phyloP scores from a whole-genome alignment of 495 filamentous ascomycete genomes.

The Neurospora sp. region DNA sequence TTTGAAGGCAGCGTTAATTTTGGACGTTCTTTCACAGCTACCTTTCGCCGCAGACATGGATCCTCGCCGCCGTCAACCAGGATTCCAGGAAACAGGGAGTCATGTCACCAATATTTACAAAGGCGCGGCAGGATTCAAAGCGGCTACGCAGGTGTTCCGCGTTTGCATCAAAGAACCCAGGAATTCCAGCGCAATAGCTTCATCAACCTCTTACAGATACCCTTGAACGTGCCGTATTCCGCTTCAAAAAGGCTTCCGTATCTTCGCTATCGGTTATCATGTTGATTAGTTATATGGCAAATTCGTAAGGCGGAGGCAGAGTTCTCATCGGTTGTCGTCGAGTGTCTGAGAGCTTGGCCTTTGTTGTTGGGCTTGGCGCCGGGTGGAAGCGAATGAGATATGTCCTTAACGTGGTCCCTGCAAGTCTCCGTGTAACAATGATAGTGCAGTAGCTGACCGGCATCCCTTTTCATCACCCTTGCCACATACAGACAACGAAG shows the following conservation, averaged over 20 bases:
- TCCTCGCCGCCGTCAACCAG: not conserved
- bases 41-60: not conserved
- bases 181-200: not conserved
- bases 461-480: not conserved
- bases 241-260: not conserved
- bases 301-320: not conserved
- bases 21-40: not conserved
- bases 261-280: not conserved
- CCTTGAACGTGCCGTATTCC: not conserved
- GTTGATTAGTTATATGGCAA: not conserved
- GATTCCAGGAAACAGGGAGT: not conserved
- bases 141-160: not conserved
- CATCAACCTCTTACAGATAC: not conserved
- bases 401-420: not conserved
- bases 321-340: not conserved
- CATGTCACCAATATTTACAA: not conserved
- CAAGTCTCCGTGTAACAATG: not conserved
- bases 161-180: not conserved
- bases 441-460: not conserved
- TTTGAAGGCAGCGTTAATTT: not conserved
- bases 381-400: not conserved
- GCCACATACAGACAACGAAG: not conserved
- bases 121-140: not conserved
- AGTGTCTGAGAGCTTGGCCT: not conserved
- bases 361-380: not conserved